Base-by-base conservation (phyloP, 768 basidiomycete genomes). In the Boletellus emodensis region DNA sequence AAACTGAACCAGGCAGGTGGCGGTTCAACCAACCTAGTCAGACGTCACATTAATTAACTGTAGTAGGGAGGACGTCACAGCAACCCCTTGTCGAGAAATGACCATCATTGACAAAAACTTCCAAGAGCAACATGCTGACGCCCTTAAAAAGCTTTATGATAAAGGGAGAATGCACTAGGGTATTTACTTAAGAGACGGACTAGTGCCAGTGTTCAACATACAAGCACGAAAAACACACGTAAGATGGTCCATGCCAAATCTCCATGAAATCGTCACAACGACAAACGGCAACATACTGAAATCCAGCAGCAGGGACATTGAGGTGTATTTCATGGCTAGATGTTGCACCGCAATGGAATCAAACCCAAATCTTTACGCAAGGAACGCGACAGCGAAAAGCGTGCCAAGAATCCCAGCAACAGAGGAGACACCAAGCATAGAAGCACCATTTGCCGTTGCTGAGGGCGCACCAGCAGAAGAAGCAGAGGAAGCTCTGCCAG, bases 331-430 rank as follows among this genome's bases (percentile, higher is more conserved):
- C 43, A 49, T n/a, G 20, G 34, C 20, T 36, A 51, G 9, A 53
- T 42, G 10, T 34, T 46, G 39, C 46, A 42, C 35, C 36, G 32
- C 22, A 33, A 48, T 9, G 6, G 6, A 26, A 12, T 17, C 8
- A 34, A 26, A 35, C 13, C 15, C 2, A 18, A 6, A n/a, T 13
- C 20, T 56, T 65, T 61, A 74, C 26, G 73, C 64, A 34, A 74
- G 66, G 71, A 73, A 73, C 8, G 59, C 57, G 22, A 72, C 52
- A 4, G 74, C 71, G 34, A 69, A 63, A 42, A 68, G 55, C 11
- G 70, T 66, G 54, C 73, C 71, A 1, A 66, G 57, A 22, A 74
- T 35, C 28, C 64, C 65, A 10, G 68, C 66, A 20, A 68, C 40
- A 14, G 63, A 58, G 0, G 73, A 75, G 20, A 70, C 41, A 24